phyloP scores from a whole-genome alignment of 331 rosid species.

The Acacia concinna region DNA sequence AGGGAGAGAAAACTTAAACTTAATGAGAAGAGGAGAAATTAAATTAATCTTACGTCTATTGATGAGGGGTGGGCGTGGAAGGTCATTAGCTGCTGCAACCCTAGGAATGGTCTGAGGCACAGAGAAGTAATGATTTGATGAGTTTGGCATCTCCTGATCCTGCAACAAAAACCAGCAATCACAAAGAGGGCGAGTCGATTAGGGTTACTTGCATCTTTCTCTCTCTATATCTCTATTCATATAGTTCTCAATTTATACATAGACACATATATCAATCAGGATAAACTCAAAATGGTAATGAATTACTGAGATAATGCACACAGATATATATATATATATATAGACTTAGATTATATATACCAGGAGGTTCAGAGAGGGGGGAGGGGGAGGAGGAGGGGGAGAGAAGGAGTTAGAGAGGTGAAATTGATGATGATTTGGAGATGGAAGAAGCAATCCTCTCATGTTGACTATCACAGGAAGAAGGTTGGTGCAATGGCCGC shows the following conservation, averaged over 20 bases:
- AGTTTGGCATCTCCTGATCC: constrained; percentile 66
- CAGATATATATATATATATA: too few species aligned
- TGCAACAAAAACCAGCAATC: constrained; percentile 14
- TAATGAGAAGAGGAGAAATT: not conserved
- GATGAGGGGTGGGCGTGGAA: constrained; percentile 72
- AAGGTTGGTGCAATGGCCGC: constrained; percentile 95
- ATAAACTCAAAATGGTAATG: not conserved
- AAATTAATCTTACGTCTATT: constrained; percentile 65
- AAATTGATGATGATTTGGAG: constrained; percentile 68
- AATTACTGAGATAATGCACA: too few species aligned
- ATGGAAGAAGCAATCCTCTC: constrained; percentile 76
- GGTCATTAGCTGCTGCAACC: constrained; percentile 46
- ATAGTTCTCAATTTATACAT: not conserved
- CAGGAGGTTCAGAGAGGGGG: constrained; percentile 62
- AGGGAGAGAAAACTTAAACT: not conserved
- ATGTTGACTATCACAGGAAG: constrained; percentile 88
- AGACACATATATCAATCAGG: not conserved
- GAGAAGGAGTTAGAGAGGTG: constrained; percentile 79
- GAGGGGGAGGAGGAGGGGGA: constrained; percentile 32
- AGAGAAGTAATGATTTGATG: constrained; percentile 41
- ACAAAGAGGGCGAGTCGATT: not conserved
- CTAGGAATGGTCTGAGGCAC: constrained; percentile 56
- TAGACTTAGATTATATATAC: constrained; percentile 16
- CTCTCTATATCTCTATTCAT: not conserved
- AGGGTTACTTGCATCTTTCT: not conserved